Conservation (phyloP, 1,139 yeast species). For the Geotrichum bryndzae region DNA sequence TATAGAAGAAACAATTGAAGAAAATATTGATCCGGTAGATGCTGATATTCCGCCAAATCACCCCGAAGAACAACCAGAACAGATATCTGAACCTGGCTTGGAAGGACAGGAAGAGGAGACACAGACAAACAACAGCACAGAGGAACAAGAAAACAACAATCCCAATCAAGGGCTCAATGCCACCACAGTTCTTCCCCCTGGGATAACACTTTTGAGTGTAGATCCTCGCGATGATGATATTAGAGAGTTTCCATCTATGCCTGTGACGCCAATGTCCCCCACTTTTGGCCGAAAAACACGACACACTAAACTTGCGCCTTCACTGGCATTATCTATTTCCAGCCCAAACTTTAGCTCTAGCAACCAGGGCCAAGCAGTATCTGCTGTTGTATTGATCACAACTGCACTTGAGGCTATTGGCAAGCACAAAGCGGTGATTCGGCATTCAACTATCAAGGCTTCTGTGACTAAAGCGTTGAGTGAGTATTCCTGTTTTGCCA, state of each 20-base stretch:
- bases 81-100: not conserved
- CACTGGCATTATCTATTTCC: slow-evolving; percentile 31
- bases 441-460: slow-evolving; percentile 40
- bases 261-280: slow-evolving; percentile 3
- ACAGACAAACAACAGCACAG: not conserved
- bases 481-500: slow-evolving; percentile 16
- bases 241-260: slow-evolving; percentile 12
- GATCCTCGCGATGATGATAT: slow-evolving; percentile 5
- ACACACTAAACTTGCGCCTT: slow-evolving; percentile 27
- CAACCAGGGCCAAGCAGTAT: slow-evolving; percentile 29
- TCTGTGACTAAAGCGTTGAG: slow-evolving; percentile 43
- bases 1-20: not conserved
- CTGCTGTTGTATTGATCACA: slow-evolving; percentile 42
- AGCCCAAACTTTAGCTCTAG: slow-evolving; percentile 19
- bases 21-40: not conserved
- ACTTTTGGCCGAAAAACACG: slow-evolving; percentile 2
- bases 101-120: not conserved
- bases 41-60: not conserved
- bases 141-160: not conserved
- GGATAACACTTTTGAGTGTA: slow-evolving; percentile 1
- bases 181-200: not conserved
- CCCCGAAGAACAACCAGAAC: not conserved
- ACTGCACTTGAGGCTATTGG: slow-evolving; percentile 44
- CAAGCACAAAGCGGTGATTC: slow-evolving; percentile 47
- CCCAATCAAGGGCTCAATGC: not conserved